These are phyloP conservation scores for Protomyces inundatus DNA, from an alignment of 1,139 yeast genomes.

Conservation along the genomic window DNA sequence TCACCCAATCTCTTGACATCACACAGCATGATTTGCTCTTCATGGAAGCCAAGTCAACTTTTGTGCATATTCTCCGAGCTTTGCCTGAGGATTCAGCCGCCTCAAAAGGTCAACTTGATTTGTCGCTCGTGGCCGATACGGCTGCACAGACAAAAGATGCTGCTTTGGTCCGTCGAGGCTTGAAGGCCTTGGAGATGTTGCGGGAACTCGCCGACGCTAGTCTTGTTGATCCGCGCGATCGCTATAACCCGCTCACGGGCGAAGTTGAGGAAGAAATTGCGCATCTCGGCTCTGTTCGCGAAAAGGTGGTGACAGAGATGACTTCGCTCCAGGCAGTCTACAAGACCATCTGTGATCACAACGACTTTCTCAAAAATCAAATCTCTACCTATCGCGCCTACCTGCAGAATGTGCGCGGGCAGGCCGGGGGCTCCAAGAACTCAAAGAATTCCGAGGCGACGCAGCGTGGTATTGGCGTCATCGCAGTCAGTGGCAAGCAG, in stretches of 20 bases:
- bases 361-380: conserved; percentile 40
- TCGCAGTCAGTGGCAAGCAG: conserved; percentile 34
- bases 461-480: conserved; percentile 31
- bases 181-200: conserved; percentile 40
- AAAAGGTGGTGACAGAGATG: conserved; percentile 40
- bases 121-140: conserved; percentile 38
- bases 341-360: conserved; percentile 40
- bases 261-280: conserved; percentile 42
- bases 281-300: conserved; percentile 41
- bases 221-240: conserved; percentile 34
- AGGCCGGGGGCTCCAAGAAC: conserved; percentile 36
- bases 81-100: conserved; percentile 39
- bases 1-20: conserved; percentile 36
- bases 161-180: conserved; percentile 40
- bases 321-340: conserved; percentile 39
- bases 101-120: conserved; percentile 37
- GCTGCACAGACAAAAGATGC: conserved; percentile 38
- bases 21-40: conserved; percentile 41
- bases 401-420: conserved; percentile 40
- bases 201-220: conserved; percentile 37
- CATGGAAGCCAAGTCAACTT: conserved; percentile 41
- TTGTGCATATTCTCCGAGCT: conserved; percentile 42
- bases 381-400: conserved; percentile 42
- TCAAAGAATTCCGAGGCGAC: conserved; percentile 23
- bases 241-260: conserved; percentile 36